A percentile compares a stretch with the other conserved stretches of the same genome.
phyloP scores from a whole-genome alignment of 2,329 filamentous ascomycete genomes.

The Thelonectria blattea region DNA sequence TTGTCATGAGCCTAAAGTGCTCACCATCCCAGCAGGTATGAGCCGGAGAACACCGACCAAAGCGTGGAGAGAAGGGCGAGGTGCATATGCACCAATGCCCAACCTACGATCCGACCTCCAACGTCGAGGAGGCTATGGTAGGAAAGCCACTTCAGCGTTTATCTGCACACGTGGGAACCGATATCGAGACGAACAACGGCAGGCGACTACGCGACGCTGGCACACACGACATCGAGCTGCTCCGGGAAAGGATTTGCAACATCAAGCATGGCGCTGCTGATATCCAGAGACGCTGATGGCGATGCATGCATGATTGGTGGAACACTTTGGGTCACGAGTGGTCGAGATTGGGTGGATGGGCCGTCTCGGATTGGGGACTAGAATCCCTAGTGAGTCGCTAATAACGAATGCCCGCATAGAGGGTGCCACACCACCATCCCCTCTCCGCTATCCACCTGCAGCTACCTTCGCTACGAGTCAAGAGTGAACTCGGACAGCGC shows the following conservation, averaged over 20 bases:
- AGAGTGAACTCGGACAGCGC: conserved; percentile 46
- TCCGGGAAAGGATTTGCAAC: conserved; percentile 7
- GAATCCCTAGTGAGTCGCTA: conserved; percentile 36
- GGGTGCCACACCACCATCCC: conserved; percentile 30
- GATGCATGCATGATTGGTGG: conserved; percentile 31
- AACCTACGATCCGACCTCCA: conserved; percentile 24
- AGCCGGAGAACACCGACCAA: conserved; percentile 16
- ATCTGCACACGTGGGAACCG: conserved; percentile 13
- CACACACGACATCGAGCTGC: conserved; percentile 12
- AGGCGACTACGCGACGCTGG: conserved; percentile 23
- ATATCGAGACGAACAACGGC: conserved; percentile 13
- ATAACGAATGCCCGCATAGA: conserved; percentile 23
- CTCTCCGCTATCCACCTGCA: conserved; percentile 30
- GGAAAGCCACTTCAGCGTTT: background rate
- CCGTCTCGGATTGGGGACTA: conserved; percentile 34
- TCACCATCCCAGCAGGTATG: conserved; percentile 28
- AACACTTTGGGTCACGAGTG: conserved; percentile 29
- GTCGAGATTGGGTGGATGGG: conserved; percentile 31
- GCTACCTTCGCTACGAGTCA: conserved; percentile 33
- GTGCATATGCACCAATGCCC: conserved; percentile 38
- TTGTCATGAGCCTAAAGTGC: conserved; percentile 73
- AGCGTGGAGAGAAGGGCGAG: conserved; percentile 23
- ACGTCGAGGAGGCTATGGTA: background rate
- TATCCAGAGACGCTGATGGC: conserved; percentile 17
- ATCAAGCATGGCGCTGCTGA: conserved; percentile 27